Evolutionary conservation across 306 rosid genomes (phyloP).

Genomic region (Castanea crenata): DNA sequence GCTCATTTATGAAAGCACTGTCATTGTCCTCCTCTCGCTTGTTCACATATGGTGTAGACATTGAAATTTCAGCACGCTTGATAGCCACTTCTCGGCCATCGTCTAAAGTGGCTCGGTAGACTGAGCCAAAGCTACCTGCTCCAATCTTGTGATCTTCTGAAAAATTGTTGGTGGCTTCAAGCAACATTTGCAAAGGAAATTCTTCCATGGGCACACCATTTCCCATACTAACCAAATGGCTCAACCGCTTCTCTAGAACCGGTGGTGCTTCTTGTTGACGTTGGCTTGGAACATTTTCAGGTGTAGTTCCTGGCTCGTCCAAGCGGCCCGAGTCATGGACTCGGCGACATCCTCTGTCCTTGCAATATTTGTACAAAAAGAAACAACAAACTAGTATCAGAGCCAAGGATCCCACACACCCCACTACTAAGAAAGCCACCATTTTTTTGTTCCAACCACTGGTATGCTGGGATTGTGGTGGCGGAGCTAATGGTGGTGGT

Average conservation of each 20-base stretch:
- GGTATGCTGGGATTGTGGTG: neutral
- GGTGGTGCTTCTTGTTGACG: neutral
- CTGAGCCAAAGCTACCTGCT: constrained; percentile 75
- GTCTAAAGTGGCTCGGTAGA: constrained; percentile 58
- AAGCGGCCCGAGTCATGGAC: constrained; percentile 85
- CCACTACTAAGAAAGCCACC: constrained; percentile 75
- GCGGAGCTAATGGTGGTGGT: neutral
- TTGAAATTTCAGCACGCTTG: constrained; percentile 68
- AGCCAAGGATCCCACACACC: constrained; percentile 64
- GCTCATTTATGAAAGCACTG: constrained; percentile 70
- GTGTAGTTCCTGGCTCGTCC: constrained; percentile 29
- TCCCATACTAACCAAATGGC: constrained; percentile 71
- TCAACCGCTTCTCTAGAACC: constrained; percentile 64
- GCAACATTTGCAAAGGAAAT: constrained; percentile 37
- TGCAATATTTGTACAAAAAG: constrained; percentile 45
- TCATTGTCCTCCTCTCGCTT: constrained; percentile 75
- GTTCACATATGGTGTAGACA: constrained; percentile 32
- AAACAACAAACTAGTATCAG: constrained; percentile 39
- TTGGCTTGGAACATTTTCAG: neutral
- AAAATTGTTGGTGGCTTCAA: constrained; percentile 59
- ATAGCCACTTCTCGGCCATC: constrained; percentile 80
- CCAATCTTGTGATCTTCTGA: constrained; percentile 69
- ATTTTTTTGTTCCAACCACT: constrained; percentile 48
- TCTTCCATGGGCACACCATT: constrained; percentile 66
- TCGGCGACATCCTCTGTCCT: constrained; percentile 46